Conservation (phyloP, 768 basidiomycete genomes). For the Favolaschia claudopus region DNA sequence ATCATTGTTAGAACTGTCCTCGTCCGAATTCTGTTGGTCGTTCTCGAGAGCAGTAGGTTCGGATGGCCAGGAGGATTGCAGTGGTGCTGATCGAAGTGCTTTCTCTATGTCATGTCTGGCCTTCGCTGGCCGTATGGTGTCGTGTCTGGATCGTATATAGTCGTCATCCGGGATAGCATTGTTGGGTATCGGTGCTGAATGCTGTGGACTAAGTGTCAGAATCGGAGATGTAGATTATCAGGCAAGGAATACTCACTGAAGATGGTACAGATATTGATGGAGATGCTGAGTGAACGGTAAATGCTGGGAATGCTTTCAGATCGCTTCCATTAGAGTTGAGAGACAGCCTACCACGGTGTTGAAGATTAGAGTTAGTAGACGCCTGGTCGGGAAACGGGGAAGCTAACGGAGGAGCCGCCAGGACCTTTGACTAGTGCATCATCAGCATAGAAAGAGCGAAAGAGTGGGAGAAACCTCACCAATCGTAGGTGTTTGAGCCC, state of each 20-base stretch:
- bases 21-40: background rate
- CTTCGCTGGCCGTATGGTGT: no score
- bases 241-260: slow-evolving; percentile 1
- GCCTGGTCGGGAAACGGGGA: slow-evolving; percentile 14
- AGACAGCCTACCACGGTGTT: slow-evolving; percentile 13
- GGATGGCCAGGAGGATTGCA: background rate
- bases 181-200: slow-evolving; percentile 17
- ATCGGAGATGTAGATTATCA: background rate
- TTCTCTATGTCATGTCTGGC: slow-evolving; percentile 18
- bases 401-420: slow-evolving; percentile 16
- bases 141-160: slow-evolving; percentile 13
- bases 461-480: slow-evolving; percentile 38
- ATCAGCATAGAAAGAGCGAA: background rate
- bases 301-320: no score
- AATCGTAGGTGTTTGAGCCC: slow-evolving; percentile 57
- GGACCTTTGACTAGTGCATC: slow-evolving; percentile 10
- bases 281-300: background rate
- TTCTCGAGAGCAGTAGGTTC: background rate
- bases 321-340: background rate
- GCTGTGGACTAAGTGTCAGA: slow-evolving; percentile 3
- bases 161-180: slow-evolving; percentile 19
- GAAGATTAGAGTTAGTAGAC: slow-evolving; percentile 1
- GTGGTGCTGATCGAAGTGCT: slow-evolving; percentile 17
- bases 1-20: no score
- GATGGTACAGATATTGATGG: slow-evolving; percentile 24